These are phyloP conservation scores for Penicillium ochrochloron DNA, from an alignment of 495 filamentous ascomycete genomes.

Conservation along the genomic window DNA sequence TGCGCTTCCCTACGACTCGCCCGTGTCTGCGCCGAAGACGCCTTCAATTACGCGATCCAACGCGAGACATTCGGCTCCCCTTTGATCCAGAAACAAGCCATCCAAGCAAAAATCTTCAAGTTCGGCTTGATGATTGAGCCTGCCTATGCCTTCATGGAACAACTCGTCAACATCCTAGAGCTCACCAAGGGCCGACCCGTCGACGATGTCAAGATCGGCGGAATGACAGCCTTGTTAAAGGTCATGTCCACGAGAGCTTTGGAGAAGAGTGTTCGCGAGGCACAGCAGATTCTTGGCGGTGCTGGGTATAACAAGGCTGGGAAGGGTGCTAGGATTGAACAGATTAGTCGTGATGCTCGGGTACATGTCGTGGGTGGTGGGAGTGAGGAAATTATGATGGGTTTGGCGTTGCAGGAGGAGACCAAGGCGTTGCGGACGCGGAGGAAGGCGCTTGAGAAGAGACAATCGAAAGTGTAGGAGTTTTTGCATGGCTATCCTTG, in stretches of 20 bases:
- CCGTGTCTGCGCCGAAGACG: conserved; percentile 53
- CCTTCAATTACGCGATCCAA: conserved; percentile 53
- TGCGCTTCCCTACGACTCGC: conserved; percentile 49
- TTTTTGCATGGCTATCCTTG: not conserved
- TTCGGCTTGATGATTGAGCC: conserved; percentile 56
- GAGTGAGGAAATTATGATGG: conserved; percentile 61
- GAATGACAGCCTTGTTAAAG: conserved; percentile 55
- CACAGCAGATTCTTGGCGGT: conserved; percentile 65
- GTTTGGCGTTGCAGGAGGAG: conserved; percentile 54
- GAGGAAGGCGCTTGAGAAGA: conserved; percentile 37
- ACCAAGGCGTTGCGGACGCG: conserved; percentile 44
- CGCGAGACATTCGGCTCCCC: conserved; percentile 55
- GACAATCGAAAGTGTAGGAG: conserved; percentile 37
- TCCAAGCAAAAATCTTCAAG: conserved; percentile 53
- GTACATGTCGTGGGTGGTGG: conserved; percentile 64
- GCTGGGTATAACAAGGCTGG: conserved; percentile 59
- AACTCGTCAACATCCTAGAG: conserved; percentile 51
- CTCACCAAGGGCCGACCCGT: conserved; percentile 39
- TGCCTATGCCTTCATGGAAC: conserved; percentile 54
- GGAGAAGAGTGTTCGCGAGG: conserved; percentile 61
- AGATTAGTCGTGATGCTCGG: conserved; percentile 60
- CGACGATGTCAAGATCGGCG: conserved; percentile 50
- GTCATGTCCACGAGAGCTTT: conserved; percentile 59
- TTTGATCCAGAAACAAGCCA: conserved; percentile 50
- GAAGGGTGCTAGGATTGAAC: conserved; percentile 56